Evolutionary conservation across 495 filamentous ascomycete species (phyloP).

Genomic region (Penicillium paradoxum): DNA sequence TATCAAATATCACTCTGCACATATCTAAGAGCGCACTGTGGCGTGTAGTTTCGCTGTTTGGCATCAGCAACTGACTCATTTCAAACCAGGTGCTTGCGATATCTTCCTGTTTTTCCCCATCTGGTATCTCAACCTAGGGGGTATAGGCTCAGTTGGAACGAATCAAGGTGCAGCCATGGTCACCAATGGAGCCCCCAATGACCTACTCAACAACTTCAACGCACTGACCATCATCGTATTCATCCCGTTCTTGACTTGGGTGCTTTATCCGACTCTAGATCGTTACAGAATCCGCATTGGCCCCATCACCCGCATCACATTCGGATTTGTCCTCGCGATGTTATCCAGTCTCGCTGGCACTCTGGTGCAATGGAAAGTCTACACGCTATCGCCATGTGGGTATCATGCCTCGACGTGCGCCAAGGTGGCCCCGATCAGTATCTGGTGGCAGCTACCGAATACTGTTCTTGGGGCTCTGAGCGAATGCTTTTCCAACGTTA

Average conservation of each 20-base stretch:
- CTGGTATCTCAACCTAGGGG: slow-evolving; percentile 47
- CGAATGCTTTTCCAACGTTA: slow-evolving; percentile 66
- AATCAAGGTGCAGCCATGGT: slow-evolving; percentile 58
- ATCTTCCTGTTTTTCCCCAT: slow-evolving; percentile 53
- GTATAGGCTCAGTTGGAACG: slow-evolving; percentile 38
- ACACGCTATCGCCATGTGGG: slow-evolving; percentile 49
- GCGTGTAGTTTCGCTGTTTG: neutral
- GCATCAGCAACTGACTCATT: neutral
- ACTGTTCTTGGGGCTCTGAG: slow-evolving; percentile 56
- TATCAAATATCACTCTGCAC: neutral
- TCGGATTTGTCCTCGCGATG: slow-evolving; percentile 56
- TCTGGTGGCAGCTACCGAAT: slow-evolving; percentile 51
- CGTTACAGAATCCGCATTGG: slow-evolving; percentile 51
- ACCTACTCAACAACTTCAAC: slow-evolving; percentile 66
- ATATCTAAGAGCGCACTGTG: neutral
- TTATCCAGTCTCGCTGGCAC: slow-evolving; percentile 54
- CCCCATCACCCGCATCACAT: slow-evolving; percentile 62
- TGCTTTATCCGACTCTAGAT: slow-evolving; percentile 58
- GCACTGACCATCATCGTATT: slow-evolving; percentile 61
- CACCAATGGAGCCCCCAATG: slow-evolving; percentile 66
- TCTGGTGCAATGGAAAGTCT: slow-evolving; percentile 64
- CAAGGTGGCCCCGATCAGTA: slow-evolving; percentile 44
- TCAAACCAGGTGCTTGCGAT: slow-evolving; percentile 37
- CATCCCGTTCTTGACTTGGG: slow-evolving; percentile 57
- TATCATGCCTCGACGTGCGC: slow-evolving; percentile 45